A percentile compares a stretch with the other conserved stretches of the same genome.
Evolutionary conservation across 192 early-diverging fungal genomes (phyloP).

Genomic region (Podila epigama): DNA sequence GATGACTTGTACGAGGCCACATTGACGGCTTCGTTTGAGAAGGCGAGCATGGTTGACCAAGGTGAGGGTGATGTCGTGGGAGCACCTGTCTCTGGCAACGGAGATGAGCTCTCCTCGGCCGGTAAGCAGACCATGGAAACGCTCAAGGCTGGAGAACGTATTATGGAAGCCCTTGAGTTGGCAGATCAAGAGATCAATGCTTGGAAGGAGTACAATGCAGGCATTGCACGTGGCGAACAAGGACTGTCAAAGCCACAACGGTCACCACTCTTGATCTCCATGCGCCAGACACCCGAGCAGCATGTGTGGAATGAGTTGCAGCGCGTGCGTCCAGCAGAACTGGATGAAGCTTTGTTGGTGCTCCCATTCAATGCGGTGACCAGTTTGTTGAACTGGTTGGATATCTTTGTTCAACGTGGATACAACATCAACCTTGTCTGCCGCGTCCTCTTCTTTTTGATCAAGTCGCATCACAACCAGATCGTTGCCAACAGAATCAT

Average conservation of each 20-base stretch:
- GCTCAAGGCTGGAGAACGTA: slow-evolving; percentile 94
- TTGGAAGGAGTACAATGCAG: slow-evolving; percentile 69
- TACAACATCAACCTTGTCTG: slow-evolving; percentile 83
- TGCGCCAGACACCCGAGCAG: slow-evolving; percentile 62
- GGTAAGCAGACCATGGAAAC: slow-evolving; percentile 92
- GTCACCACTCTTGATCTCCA: slow-evolving; percentile 45
- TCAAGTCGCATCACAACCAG: slow-evolving; percentile 90
- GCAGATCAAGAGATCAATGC: slow-evolving; percentile 83
- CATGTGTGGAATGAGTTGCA: slow-evolving; percentile 83
- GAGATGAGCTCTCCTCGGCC: slow-evolving; percentile 72
- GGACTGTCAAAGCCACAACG: slow-evolving; percentile 44
- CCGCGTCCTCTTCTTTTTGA: slow-evolving; percentile 85
- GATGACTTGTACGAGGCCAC: slow-evolving; percentile 90
- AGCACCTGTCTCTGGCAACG: slow-evolving; percentile 35
- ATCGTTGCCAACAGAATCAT: slow-evolving; percentile 83
- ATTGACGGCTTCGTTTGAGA: slow-evolving; percentile 71
- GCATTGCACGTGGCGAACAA: slow-evolving; percentile 37
- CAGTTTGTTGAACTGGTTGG: slow-evolving; percentile 78
- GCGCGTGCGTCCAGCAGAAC: slow-evolving; percentile 81
- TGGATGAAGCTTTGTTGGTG: slow-evolving; percentile 90
- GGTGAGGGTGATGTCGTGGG: slow-evolving; percentile 61
- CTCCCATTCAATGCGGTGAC: slow-evolving; percentile 86
- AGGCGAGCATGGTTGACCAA: slow-evolving; percentile 51
- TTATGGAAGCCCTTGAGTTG: slow-evolving; percentile 92
- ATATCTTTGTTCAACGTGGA: slow-evolving; percentile 82